phyloP scores from a whole-genome alignment of 2,329 filamentous ascomycete species.

The Aspergillus persii region DNA sequence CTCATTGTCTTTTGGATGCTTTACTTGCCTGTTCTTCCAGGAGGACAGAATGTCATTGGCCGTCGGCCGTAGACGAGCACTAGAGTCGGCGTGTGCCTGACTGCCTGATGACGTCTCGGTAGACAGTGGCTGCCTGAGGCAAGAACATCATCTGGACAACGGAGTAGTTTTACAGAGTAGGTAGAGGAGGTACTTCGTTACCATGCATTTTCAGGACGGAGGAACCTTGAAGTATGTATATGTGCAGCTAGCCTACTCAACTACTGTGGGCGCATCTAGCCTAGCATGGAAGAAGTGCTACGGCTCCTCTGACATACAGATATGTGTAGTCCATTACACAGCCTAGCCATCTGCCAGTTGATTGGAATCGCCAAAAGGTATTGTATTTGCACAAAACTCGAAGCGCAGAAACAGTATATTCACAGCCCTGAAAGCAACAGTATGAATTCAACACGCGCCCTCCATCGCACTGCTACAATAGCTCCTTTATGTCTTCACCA shows the following conservation, averaged over 20 bases:
- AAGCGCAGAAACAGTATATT: background rate
- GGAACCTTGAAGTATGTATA: no score
- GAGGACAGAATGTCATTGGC: background rate
- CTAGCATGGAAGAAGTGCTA: no score
- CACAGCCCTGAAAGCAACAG: background rate
- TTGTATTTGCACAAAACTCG: background rate
- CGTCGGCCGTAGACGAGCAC: background rate
- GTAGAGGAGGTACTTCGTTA: no score
- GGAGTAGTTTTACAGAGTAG: no score
- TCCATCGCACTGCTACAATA: background rate
- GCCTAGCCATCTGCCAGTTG: background rate
- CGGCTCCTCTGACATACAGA: background rate
- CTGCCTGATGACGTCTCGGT: background rate
- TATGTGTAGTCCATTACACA: background rate
- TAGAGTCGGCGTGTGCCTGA: background rate
- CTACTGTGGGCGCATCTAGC: no score
- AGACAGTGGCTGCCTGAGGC: conserved; percentile 8
- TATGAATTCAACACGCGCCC: background rate
- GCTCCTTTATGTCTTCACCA: conserved; percentile 33
- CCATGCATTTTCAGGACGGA: no score
- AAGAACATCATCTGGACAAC: background rate
- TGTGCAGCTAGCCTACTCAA: no score
- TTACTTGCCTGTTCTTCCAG: background rate
- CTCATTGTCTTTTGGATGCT: conserved; percentile 18
- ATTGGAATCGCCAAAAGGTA: background rate